Base-by-base conservation (phyloP, 306 rosid genomes). In the Heteromeles arbutifolia region DNA sequence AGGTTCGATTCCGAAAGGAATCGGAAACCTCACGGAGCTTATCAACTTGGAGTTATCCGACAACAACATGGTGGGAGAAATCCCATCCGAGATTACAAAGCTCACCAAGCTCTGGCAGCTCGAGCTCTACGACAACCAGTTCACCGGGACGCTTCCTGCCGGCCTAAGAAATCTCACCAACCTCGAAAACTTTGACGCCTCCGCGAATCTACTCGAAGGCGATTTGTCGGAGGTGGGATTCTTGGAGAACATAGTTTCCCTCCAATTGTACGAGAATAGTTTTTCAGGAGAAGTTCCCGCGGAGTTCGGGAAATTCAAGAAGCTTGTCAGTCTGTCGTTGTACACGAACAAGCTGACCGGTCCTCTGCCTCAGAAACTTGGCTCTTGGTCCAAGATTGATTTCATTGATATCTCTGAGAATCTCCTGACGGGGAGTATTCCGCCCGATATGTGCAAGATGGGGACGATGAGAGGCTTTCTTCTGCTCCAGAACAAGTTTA, bases 321-420 rank as follows among this genome's bases (percentile, higher is more conserved):
- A 52, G 56, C 92, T 95, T 0, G 56, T 52, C 22, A 71, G 64
- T 41, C 17, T 95, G 4, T 95, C 99, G 6, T 44, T 95, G n/a
- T 95, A 95, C 43, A 67, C 78, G 10, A 95, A 95, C 83, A 69
- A 21, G 19, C 78, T 95, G 41, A 88, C 86, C 0, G 99, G 99
- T 74, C 74, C 83, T 31, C 80, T 95, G 75, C 99, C 99, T 64
- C 86, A 84, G 70, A 82, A 87, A 31, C 17, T 89, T 19, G 99
- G 99, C 15, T 95, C 92, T 8, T 90, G 87, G 97, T 34, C 96
- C 0, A 72, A 82, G 21, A 81, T 87, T 22, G 8, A 25, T 53
- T 90, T 22, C 91, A 90, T 95, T 8, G 99, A 95, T 69, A 93
- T 83, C 11, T 88, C 99, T 12, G 97, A 89, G 74, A 95, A 95